Evolutionary conservation across 139 green algal genomes (phyloP), one percentile per base, ranked within the genome.

Genomic region (Chlamydomonas asymmetrica): DNA sequence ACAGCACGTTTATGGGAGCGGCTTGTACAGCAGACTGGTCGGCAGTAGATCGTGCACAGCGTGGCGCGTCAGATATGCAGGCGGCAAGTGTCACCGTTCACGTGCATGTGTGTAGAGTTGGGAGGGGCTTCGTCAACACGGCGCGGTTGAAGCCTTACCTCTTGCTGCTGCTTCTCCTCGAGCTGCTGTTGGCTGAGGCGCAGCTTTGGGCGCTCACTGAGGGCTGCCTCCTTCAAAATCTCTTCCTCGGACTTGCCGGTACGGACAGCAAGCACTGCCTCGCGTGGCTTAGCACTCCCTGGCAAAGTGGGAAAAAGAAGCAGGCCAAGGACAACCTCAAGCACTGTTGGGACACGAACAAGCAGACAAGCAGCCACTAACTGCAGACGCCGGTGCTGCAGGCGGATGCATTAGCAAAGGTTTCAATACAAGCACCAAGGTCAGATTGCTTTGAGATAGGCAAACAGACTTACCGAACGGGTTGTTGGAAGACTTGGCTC

Each of bases 171-270:
- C 52, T 88, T 90, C 76, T 92, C 78, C 59, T 94, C 84, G 25
- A 85, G 48, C 75, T 94, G 89, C 37, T 83, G 56, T 1, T 79
- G 62, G 27, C 73, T 89, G 39, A 94, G 80, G 9, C 90, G 82
- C 41, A 94, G 81, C 84, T 91, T 85, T 23, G 91, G 80, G 31
- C 87, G 88, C 61, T 94, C 87, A 49, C 89, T 87, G 41, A 80
- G 73, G 9, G 91, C 80, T 50, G 91, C 84, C 49, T 94, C 87
- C 63, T 79, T 84, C 52, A 95, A 65, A 38, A 95, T 87, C 34
- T 94, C 90, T 50, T 91, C 83, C 80, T 95, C 91, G 0, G 78
- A 88, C 73, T 92, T 92, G 39, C 91, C 91, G 2, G 71, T 56
- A 39, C 87, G 77, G 23, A 52, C 62, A 2, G 91, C 87, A 34